Evolutionary conservation across 257 asterid genomes (phyloP), one percentile per base, ranked within the genome.

Genomic region (Datura wrightii): DNA sequence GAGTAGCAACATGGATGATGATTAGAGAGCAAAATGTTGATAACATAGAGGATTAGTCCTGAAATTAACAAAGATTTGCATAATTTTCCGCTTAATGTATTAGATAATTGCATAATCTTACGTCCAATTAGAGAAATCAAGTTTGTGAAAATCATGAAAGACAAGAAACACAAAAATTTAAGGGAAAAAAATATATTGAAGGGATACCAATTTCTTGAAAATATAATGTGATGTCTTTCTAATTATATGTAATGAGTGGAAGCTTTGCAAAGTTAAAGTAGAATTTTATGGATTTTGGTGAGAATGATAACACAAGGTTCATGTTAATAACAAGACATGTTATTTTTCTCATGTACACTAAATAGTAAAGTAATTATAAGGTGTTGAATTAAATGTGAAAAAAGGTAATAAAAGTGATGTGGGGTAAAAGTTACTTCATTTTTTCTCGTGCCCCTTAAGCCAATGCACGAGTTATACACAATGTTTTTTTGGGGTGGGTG

Each of bases 11-110:
- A 62, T 44, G 72, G 87, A 42, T 85, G 87, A 42, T 85, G 86
- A 31, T 53, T 86, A 42, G 84, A 71, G 15, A 86, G 44, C 50
- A 79, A 54, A 15, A 83, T 70, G 88, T 83, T 83, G 67, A 83
- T 46, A 2, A 63, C 24, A 74, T 11, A 63, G 48, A 88, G 39
- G 62, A 70, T 59, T 15, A 85, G 37, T 2, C 59, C 66, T 42
- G 86, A 70, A 69, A 89, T 83, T 36, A 36, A 39, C 8, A 85
- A 59, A 24, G 79, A 85, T 50, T 82, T 89, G 83, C 82, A 79
- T 31, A 83, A 48, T 31, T 74, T 83, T 48, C 69, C 72, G 24
- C 58, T 69, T 3, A 63, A 48, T 80, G 18, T 15, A 4, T 48
- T 4, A 66, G 83, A 44, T 37, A 79, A 63, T 56, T 8, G 44